phyloP scores from a whole-genome alignment of 805 yeast genomes.

The Kodamaea sagamina region DNA sequence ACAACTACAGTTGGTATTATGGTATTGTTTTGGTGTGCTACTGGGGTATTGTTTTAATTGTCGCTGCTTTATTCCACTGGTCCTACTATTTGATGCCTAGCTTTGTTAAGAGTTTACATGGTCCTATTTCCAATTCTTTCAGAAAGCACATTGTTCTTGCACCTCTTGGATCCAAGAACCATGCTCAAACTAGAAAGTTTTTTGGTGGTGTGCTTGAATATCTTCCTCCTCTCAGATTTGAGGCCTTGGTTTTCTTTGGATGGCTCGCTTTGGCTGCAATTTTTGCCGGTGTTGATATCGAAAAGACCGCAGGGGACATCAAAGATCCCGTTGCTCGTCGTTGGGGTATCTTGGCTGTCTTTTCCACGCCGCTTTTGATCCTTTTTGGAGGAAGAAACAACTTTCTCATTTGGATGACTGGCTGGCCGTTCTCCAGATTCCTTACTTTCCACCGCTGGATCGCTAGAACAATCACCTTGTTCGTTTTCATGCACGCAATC shows the following conservation, averaged over 20 bases:
- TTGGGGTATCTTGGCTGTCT: slow-evolving; percentile 27
- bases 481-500: slow-evolving; percentile 45
- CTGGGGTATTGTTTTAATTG: slow-evolving; percentile 39
- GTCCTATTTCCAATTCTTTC: slow-evolving; percentile 21
- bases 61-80: slow-evolving; percentile 31
- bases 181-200: slow-evolving; percentile 11
- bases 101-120: slow-evolving; percentile 18
- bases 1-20: slow-evolving; percentile 20
- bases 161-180: slow-evolving; percentile 19
- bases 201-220: slow-evolving; percentile 12
- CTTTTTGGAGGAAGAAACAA: slow-evolving; percentile 39
- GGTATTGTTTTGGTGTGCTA: slow-evolving; percentile 38
- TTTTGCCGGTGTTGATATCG: slow-evolving; percentile 51
- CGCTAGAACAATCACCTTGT: slow-evolving; percentile 44
- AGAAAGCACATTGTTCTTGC: slow-evolving; percentile 23
- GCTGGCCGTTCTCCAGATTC: slow-evolving; percentile 48
- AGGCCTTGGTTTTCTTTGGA: slow-evolving; percentile 25
- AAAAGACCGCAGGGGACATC: slow-evolving; percentile 37
- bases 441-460: slow-evolving; percentile 60
- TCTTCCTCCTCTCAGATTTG: slow-evolving; percentile 28
- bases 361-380: slow-evolving; percentile 33
- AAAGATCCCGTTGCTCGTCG: slow-evolving; percentile 28
- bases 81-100: slow-evolving; percentile 24
- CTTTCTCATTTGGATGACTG: slow-evolving; percentile 38
- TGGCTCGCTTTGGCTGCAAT: slow-evolving; percentile 34